A percentile compares a stretch with the other conserved stretches of the same genome.
Conservation (phyloP, 1,284 basidiomycete genomes). For the Moesziomyces sp. region DNA sequence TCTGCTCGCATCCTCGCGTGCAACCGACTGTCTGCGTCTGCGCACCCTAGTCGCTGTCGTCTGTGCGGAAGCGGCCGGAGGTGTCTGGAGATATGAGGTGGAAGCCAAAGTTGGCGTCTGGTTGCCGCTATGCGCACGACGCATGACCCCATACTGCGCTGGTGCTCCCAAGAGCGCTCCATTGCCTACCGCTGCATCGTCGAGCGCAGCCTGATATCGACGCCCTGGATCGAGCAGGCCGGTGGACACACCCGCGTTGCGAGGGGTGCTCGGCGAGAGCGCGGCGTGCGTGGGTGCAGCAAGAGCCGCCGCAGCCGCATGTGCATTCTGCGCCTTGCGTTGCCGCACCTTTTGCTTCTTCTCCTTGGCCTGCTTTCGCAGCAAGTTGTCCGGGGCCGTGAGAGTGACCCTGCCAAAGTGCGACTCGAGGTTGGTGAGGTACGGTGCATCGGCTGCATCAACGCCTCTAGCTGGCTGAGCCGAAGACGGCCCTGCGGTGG, state of each 20-base stretch:
- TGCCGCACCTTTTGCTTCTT: conserved; percentile 51
- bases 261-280: background rate
- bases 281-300: conserved; percentile 21
- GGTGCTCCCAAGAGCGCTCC: conserved; percentile 14
- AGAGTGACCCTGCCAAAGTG: conserved; percentile 62
- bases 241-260: conserved; percentile 15
- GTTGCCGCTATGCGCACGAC: conserved; percentile 39
- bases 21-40: conserved; percentile 17
- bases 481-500: conserved; percentile 8
- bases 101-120: conserved; percentile 33
- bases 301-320: conserved; percentile 39
- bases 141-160: conserved; percentile 21
- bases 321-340: conserved; percentile 49
- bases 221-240: conserved; percentile 32
- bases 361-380: conserved; percentile 58
- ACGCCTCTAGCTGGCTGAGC: conserved; percentile 8
- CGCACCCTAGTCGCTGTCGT: conserved; percentile 16
- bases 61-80: conserved; percentile 6
- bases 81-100: conserved; percentile 12
- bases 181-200: conserved; percentile 21
- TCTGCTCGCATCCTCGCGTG: conserved; percentile 21
- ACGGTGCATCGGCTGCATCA: conserved; percentile 51
- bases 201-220: conserved; percentile 29
- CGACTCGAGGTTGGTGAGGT: conserved; percentile 57
- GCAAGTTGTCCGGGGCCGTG: conserved; percentile 64